A percentile compares a stretch with the other conserved stretches of the same genome.
These are phyloP conservation scores for Chrysoporthe cubensis DNA, from an alignment of 2,329 filamentous ascomycete species.

Conservation along the genomic window DNA sequence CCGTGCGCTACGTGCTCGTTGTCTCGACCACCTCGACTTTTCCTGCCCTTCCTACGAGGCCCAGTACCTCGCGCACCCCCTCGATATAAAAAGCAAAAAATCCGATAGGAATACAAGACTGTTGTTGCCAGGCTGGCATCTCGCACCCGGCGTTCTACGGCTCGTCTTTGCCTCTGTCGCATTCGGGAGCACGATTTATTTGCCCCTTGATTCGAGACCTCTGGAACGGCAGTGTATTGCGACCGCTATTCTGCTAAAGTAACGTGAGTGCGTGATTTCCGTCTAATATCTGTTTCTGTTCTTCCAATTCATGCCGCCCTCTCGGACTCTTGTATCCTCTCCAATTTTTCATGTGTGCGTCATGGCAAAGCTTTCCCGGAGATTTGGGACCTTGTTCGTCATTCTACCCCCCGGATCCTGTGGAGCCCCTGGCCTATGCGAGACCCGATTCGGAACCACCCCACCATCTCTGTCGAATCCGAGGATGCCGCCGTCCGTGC, in stretches of 20 bases:
- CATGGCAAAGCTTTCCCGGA: slow-evolving; percentile 27
- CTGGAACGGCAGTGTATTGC: slow-evolving; percentile 17
- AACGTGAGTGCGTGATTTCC: slow-evolving; percentile 24
- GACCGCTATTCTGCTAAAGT: slow-evolving; percentile 1
- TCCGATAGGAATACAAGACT: slow-evolving; percentile 12
- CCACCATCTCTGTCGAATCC: slow-evolving; percentile 17
- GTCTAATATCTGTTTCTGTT: background rate
- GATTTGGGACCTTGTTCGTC: slow-evolving; percentile 20
- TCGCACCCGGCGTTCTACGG: slow-evolving; percentile 15
- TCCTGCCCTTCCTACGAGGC: slow-evolving; percentile 12
- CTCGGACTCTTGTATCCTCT: slow-evolving; percentile 1
- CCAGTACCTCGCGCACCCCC: background rate
- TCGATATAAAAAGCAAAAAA: background rate
- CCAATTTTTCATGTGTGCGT: slow-evolving; percentile 20
- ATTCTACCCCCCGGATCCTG: slow-evolving; percentile 19
- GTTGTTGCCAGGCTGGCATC: slow-evolving; percentile 1
- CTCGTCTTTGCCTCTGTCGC: slow-evolving; percentile 17
- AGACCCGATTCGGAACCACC: slow-evolving; percentile 18
- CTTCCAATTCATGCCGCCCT: slow-evolving; percentile 8
- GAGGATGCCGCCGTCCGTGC: slow-evolving; percentile 4
- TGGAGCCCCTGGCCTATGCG: slow-evolving; percentile 23
- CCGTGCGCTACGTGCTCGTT: slow-evolving; percentile 9
- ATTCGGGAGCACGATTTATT: slow-evolving; percentile 11
- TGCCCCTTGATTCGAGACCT: slow-evolving; percentile 8
- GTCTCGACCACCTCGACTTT: slow-evolving; percentile 1